Evolutionary conservation across 345 rosid genomes (phyloP).

Genomic region (thale cress (Arabidopsis thaliana)): DNA sequence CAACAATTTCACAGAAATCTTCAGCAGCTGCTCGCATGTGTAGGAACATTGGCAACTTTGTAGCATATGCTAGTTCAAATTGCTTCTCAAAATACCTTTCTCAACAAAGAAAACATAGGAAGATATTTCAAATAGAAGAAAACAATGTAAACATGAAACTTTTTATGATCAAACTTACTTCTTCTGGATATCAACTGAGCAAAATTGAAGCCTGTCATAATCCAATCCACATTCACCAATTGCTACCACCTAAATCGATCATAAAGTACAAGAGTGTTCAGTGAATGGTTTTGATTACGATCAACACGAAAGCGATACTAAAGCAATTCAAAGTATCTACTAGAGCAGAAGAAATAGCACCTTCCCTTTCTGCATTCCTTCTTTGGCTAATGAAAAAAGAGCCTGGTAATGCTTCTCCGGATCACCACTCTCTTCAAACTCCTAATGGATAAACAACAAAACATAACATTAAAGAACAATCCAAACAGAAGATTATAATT

Average conservation of each 20-base stretch:
- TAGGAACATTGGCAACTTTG: slow-evolving; percentile 93
- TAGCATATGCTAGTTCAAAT: slow-evolving; percentile 85
- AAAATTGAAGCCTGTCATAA: slow-evolving; percentile 96
- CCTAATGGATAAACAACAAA: slow-evolving; percentile 51
- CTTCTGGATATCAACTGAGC: slow-evolving; percentile 78
- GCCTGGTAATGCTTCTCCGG: slow-evolving; percentile 85
- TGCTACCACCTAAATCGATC: slow-evolving; percentile 72
- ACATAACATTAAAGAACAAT: slow-evolving; percentile 29
- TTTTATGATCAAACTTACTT: slow-evolving; percentile 57
- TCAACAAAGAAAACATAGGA: slow-evolving; percentile 13
- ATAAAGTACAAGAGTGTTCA: background rate
- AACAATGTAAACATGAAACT: slow-evolving; percentile 1
- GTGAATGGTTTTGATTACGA: background rate
- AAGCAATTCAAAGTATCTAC: background rate
- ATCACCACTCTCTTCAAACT: slow-evolving; percentile 90
- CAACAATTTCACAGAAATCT: slow-evolving; percentile 85
- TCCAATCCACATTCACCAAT: slow-evolving; percentile 98
- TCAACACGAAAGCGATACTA: background rate
- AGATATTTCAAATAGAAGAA: slow-evolving; percentile 1
- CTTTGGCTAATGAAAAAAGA: slow-evolving; percentile 75
- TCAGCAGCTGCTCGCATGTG: slow-evolving; percentile 96
- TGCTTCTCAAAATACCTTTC: slow-evolving; percentile 94
- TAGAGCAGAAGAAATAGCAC: slow-evolving; percentile 45
- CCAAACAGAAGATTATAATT: slow-evolving; percentile 2
- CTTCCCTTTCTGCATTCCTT: slow-evolving; percentile 93